Base-by-base conservation (phyloP, 371 early-diverging fungal species). In the Smittium culicis region DNA sequence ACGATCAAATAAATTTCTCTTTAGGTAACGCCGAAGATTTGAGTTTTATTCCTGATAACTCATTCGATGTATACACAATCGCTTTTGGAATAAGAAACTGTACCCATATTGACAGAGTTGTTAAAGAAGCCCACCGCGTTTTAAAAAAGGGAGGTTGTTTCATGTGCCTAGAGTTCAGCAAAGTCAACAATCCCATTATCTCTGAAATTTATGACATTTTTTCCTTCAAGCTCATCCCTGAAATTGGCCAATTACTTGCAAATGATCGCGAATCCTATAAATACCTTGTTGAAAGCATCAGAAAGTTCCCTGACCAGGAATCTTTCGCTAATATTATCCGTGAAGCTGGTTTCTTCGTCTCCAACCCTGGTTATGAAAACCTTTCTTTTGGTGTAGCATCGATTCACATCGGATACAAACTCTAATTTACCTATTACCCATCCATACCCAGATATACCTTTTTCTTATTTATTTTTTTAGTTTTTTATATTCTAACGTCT, bases 211-310 rank as follows among this genome's bases (percentile, higher is more conserved):
- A 97, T 71, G 96, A 97, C 70, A 66, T 88, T 25, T 95, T 93
- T 71, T 94, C 94, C 11, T 96, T 96, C 74, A 82, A 96, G 65
- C 84, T 95, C 28, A 96, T 98, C 68, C 98, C 98, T 1, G 78
- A 79, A 8, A 74, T 97, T 59, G 98, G 98, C 31, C 86, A 88
- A 71, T 70, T 89, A 31, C 85, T 97, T 64, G 95, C 97, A 24
- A 82, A 86, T 56, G 97, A 97, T 74, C 86, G 89, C 30, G 88
- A 86, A 34, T 93, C 94, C 31, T 97, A 97, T 74, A 90, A 94
- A 76, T 97, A 97, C 72, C 82, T 97, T n/a, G 97, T 97, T n/a
- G 98, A 97, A 73, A 89, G 89, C 68, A 97, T 97, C 70, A 87
- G 95, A 70, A 86, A 86, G 76, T 97, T 97, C 83, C 94, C 94